Conservation (phyloP, 163 green algal genomes). For the Chlamydomonas reinhardtii region DNA sequence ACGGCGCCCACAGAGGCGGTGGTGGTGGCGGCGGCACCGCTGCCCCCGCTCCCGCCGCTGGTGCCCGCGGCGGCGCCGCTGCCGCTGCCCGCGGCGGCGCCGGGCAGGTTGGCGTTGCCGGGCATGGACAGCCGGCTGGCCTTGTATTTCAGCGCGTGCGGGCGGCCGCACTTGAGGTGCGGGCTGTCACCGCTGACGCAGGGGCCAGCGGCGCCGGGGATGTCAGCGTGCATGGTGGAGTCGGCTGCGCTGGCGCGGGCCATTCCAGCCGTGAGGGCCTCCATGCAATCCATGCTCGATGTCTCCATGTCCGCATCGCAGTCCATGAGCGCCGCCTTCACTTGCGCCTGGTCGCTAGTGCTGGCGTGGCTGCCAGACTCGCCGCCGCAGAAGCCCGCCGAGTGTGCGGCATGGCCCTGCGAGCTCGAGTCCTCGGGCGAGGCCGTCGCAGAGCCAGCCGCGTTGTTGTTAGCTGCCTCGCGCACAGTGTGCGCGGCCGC, state of each 20-base stretch:
- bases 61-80: neutral
- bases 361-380: conserved; percentile 52
- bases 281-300: conserved; percentile 28
- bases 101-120: neutral
- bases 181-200: neutral
- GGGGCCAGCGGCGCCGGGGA: neutral
- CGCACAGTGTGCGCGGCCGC: too few species aligned
- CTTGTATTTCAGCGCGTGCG: too few species aligned
- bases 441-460: conserved; percentile 17
- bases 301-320: conserved; percentile 44
- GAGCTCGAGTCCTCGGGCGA: conserved; percentile 35
- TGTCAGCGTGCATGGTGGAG: neutral
- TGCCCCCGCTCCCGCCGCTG: neutral
- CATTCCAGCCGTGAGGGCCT: neutral
- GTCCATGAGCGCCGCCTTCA: conserved; percentile 18
- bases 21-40: conserved; percentile 3
- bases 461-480: too few species aligned
- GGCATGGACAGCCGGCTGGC: neutral
- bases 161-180: neutral
- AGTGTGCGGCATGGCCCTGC: neutral
- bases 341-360: conserved; percentile 30
- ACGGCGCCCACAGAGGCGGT: neutral
- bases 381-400: conserved; percentile 23
- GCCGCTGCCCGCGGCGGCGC: neutral
- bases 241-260: neutral